Evolutionary conservation across 345 rosid species (phyloP).

Genomic region (Limnanthes douglasii): DNA sequence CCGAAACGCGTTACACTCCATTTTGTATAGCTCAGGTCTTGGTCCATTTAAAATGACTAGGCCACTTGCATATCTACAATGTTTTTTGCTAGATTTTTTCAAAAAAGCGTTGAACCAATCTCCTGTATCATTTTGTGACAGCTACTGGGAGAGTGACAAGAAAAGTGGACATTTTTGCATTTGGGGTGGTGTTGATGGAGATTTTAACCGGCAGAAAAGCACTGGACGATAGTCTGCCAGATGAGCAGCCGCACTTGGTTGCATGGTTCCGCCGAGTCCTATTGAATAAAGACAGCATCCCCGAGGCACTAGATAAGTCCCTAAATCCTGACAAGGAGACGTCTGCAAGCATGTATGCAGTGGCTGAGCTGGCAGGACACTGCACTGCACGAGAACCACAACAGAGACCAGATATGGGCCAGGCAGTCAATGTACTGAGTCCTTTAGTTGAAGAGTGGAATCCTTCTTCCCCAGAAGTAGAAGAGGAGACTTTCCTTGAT

Average conservation of each 20-base stretch:
- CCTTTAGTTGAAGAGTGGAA: slow-evolving; percentile 88
- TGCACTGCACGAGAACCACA: slow-evolving; percentile 77
- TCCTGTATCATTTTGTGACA: slow-evolving; percentile 17
- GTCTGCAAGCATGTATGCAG: slow-evolving; percentile 39
- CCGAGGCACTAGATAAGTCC: slow-evolving; percentile 39
- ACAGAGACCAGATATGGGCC: slow-evolving; percentile 91
- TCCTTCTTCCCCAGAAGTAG: slow-evolving; percentile 55
- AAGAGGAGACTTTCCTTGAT: slow-evolving; percentile 40
- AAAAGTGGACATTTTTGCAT: slow-evolving; percentile 78
- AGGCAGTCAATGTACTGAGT: slow-evolving; percentile 56
- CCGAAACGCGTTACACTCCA: too few relatives aligned
- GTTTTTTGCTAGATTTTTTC: too few relatives aligned
- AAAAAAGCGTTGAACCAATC: too few relatives aligned
- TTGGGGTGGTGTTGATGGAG: slow-evolving; percentile 87
- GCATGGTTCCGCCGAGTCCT: slow-evolving; percentile 68
- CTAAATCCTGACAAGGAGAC: slow-evolving; percentile 50
- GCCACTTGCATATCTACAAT: too few relatives aligned
- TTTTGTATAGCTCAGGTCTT: too few relatives aligned
- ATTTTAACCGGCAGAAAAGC: slow-evolving; percentile 79
- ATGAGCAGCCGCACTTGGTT: slow-evolving; percentile 61
- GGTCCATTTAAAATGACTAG: too few relatives aligned
- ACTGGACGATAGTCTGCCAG: slow-evolving; percentile 51
- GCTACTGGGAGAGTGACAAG: slow-evolving; percentile 93
- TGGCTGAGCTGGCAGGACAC: slow-evolving; percentile 79
- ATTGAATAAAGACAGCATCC: slow-evolving; percentile 49